These are phyloP conservation scores for Rosa multiflora DNA, from an alignment of 306 rosid species.

Conservation along the genomic window DNA sequence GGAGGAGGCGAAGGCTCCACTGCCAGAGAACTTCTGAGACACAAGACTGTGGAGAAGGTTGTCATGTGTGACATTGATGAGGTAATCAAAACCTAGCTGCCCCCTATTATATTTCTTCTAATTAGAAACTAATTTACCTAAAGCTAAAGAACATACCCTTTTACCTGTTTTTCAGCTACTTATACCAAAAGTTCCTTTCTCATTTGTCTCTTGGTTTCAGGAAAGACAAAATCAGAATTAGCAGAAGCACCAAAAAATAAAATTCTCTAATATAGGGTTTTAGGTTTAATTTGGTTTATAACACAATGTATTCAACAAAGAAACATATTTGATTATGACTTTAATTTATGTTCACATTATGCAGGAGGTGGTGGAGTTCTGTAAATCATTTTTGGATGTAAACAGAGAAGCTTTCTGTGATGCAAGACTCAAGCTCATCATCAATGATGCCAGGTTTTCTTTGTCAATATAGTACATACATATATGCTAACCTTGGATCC, in stretches of 20 bases:
- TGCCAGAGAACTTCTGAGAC: slow-evolving; percentile 90
- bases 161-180: slow-evolving; percentile 6
- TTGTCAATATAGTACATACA: not conserved
- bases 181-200: not conserved
- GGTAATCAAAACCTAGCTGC: slow-evolving; percentile 33
- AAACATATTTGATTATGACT: not conserved
- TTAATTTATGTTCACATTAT: not conserved
- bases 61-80: slow-evolving; percentile 97
- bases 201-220: not conserved
- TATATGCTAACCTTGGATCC: not conserved
- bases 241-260: not conserved
- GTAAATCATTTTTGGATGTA: slow-evolving; percentile 78
- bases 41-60: slow-evolving; percentile 76
- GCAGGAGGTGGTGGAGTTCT: slow-evolving; percentile 95
- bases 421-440: slow-evolving; percentile 71
- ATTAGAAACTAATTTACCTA: not conserved
- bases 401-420: slow-evolving; percentile 90
- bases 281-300: not conserved
- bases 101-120: not conserved
- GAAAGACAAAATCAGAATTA: not conserved
- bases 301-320: too few species aligned
- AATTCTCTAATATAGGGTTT: not conserved
- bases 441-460: slow-evolving; percentile 81
- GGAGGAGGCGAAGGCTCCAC: slow-evolving; percentile 99
- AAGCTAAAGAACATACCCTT: not conserved